A percentile compares a stretch with the other conserved stretches of the same genome.
phyloP scores from a whole-genome alignment of 1,284 basidiomycete species.

The Apiotrichum porosum region DNA sequence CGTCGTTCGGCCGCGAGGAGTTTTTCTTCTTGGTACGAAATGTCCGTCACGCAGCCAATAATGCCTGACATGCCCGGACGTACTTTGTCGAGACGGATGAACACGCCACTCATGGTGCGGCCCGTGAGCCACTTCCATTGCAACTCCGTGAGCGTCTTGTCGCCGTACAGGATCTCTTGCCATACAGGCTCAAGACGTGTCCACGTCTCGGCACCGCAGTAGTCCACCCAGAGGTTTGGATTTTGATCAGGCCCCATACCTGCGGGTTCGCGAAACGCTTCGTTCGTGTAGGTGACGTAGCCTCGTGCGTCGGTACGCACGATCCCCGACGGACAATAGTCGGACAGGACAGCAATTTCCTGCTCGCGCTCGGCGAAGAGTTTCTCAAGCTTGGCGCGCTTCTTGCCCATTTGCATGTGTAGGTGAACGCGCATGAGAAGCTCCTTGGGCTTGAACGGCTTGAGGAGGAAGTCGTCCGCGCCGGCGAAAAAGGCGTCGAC shows the following conservation, averaged over 20 bases:
- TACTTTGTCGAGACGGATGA: constrained; percentile 36
- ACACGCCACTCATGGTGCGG: constrained; percentile 25
- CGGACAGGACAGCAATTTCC: constrained; percentile 33
- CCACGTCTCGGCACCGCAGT: constrained; percentile 9
- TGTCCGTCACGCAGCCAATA: constrained; percentile 40
- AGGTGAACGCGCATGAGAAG: constrained; percentile 48
- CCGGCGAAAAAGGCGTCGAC: constrained; percentile 46
- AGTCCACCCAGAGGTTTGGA: constrained; percentile 9
- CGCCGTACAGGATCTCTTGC: constrained; percentile 10
- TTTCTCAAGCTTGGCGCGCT: constrained; percentile 21
- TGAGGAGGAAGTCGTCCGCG: constrained; percentile 47
- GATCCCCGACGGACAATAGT: constrained; percentile 41
- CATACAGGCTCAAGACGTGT: constrained; percentile 7
- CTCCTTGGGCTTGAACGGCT: constrained; percentile 48
- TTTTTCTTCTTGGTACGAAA: constrained; percentile 35
- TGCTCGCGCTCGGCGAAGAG: constrained; percentile 24
- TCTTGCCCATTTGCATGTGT: constrained; percentile 45
- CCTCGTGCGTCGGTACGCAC: constrained; percentile 28
- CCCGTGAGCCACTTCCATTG: constrained; percentile 40
- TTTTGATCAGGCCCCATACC: not conserved
- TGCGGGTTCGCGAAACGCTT: constrained; percentile 20
- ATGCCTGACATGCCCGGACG: constrained; percentile 30
- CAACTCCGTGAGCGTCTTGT: constrained; percentile 9
- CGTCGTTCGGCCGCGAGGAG: constrained; percentile 25
- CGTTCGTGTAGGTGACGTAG: constrained; percentile 29